Evolutionary conservation across 805 yeast species (phyloP).

Genomic region (Metschnikowia cerradonensis): DNA sequence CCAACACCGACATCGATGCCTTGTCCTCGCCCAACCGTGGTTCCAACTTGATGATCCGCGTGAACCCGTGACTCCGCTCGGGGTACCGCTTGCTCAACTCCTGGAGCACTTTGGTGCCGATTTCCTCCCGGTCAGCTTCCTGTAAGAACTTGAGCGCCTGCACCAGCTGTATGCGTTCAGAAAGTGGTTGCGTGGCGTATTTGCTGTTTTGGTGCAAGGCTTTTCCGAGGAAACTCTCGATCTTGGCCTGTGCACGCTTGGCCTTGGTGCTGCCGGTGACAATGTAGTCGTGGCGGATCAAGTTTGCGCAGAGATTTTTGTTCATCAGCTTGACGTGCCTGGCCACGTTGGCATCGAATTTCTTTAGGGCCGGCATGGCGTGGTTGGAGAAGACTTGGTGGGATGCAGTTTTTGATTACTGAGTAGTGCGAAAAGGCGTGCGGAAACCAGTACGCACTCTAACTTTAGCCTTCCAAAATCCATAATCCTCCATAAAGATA

Average conservation of each 20-base stretch:
- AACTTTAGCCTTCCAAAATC: too few species aligned
- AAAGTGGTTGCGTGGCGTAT: slow-evolving; percentile 14
- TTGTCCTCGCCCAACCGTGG: slow-evolving; percentile 79
- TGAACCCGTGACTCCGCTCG: slow-evolving; percentile 72
- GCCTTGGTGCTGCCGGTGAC: slow-evolving; percentile 43
- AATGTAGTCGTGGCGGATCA: slow-evolving; percentile 41
- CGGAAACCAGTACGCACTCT: background rate
- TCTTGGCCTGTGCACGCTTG: slow-evolving; percentile 39
- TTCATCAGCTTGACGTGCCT: slow-evolving; percentile 43
- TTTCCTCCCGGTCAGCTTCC: slow-evolving; percentile 24
- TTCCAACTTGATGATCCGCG: slow-evolving; percentile 79
- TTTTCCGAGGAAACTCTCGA: slow-evolving; percentile 35
- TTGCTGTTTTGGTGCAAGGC: slow-evolving; percentile 27
- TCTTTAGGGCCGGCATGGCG: slow-evolving; percentile 39
- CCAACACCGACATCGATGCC: slow-evolving; percentile 85
- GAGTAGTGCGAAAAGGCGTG: background rate
- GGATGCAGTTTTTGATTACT: too few species aligned
- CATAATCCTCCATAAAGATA: too few species aligned
- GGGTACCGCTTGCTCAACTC: slow-evolving; percentile 63
- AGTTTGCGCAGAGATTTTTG: slow-evolving; percentile 40
- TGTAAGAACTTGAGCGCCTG: slow-evolving; percentile 23
- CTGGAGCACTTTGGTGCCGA: slow-evolving; percentile 54
- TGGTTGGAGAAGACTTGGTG: background rate
- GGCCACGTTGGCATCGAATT: slow-evolving; percentile 39
- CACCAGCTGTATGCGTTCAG: slow-evolving; percentile 14